Evolutionary conservation across 2,329 filamentous ascomycete species (phyloP).

Genomic region (Trichoderma hamatum): DNA sequence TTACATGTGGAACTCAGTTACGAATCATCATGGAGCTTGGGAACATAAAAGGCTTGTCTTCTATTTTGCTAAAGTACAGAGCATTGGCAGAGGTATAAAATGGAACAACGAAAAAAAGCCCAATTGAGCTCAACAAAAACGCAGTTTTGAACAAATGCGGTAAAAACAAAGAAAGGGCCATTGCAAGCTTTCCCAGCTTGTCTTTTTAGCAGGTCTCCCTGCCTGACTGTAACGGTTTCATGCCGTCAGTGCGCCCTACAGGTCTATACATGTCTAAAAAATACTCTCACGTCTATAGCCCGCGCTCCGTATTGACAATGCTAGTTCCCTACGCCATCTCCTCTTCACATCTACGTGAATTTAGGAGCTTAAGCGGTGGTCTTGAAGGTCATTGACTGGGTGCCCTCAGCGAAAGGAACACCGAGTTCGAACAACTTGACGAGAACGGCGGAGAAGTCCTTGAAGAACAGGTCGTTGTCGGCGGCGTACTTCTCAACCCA

Average conservation of each 20-base stretch:
- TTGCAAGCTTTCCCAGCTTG: background rate
- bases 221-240: background rate
- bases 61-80: background rate
- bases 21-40: background rate
- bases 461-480: constrained; percentile 90
- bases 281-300: background rate
- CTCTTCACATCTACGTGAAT: background rate
- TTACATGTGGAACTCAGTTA: background rate
- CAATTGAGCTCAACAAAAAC: background rate
- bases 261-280: constrained; percentile 5
- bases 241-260: constrained; percentile 7
- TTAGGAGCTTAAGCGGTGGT: constrained; percentile 35
- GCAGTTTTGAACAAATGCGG: background rate
- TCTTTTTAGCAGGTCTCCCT: background rate
- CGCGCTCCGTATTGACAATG: constrained; percentile 21
- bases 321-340: constrained; percentile 11
- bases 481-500: constrained; percentile 86
- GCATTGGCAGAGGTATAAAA: background rate
- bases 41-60: background rate
- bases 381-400: constrained; percentile 66
- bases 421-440: constrained; percentile 90
- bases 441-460: constrained; percentile 81
- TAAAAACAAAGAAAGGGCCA: background rate
- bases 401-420: constrained; percentile 77
- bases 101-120: background rate